Evolutionary conservation across 2,329 filamentous ascomycete species (phyloP), one percentile per base, ranked within the genome.

Genomic region (Monosporascus sp.): DNA sequence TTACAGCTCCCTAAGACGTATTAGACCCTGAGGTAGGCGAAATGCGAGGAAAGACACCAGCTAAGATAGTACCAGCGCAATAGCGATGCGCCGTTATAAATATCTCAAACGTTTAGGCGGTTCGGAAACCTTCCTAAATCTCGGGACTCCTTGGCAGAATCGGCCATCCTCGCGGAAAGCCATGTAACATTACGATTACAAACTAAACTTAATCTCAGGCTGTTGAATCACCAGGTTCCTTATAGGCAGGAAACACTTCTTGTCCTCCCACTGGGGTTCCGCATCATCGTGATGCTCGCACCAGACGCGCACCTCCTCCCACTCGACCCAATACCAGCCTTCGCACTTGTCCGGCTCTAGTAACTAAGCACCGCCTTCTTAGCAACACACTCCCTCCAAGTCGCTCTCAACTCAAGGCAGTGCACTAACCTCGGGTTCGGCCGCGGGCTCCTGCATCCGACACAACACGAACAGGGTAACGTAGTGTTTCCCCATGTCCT

Each of bases 391-490:
- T n/a, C 34, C 17, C 75, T 56, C 78, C 58, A 72, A 57, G 5
- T 61, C 17, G 14, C n/a, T 26, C 9, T 17, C 16, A 38, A 41
- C 36, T 38, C 14, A 19, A 46, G 17, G 3, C 37, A 45, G 64
- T 54, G 6, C 61, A 69, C 76, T 63, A 54, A 87, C 85, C 74
- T 77, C 52, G 0, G 86, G 80, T 58, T 80, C 67, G 26, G 76
- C 75, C 0, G 63, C 58, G 17, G 76, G 71, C 26, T 82, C 76
- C 0, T 71, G 64, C 59, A 82, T 71, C 45, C 69, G 70, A 43
- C 81, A 83, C 0, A 73, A 71, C 56, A 90, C 80, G 59, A 89
- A 91, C 3, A 91, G 67, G 0, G 89, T 92, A 49, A 91, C 76
- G 63, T 92, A 93, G 65, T 93, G 88, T 68, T 85, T 89, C 0